Evolutionary conservation across 2,329 filamentous ascomycete species (phyloP).

Genomic region (Leptographium galeiforme): DNA sequence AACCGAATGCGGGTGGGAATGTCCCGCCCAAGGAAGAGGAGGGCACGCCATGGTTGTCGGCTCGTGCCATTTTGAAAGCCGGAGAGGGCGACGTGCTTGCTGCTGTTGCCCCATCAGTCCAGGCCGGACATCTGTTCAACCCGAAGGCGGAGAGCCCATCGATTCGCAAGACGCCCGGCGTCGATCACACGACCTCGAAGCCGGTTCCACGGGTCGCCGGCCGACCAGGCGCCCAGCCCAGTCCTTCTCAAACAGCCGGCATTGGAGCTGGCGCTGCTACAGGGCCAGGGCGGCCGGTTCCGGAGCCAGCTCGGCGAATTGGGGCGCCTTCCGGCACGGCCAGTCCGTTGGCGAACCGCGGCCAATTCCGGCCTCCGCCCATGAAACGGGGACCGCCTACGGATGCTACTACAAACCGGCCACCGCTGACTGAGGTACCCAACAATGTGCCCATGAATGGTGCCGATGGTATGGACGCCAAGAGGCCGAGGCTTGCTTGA

Average conservation of each 20-base stretch:
- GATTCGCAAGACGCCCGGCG: constrained; percentile 75
- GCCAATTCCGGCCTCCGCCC: constrained; percentile 45
- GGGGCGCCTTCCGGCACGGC: constrained; percentile 39
- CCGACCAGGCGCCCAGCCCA: constrained; percentile 15
- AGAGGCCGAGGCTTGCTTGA: constrained; percentile 31
- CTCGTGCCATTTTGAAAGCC: constrained; percentile 46
- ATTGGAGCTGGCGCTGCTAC: background rate
- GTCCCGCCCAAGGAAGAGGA: constrained; percentile 17
- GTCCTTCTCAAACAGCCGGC: background rate
- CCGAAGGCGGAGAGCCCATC: constrained; percentile 68
- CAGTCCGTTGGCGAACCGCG: constrained; percentile 45
- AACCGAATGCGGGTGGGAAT: constrained; percentile 10
- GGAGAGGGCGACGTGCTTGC: constrained; percentile 32
- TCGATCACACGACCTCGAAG: constrained; percentile 68
- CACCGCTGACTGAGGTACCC: constrained; percentile 37
- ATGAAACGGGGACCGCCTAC: constrained; percentile 36
- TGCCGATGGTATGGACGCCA: constrained; percentile 27
- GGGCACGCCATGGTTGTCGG: constrained; percentile 55
- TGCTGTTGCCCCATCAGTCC: constrained; percentile 26
- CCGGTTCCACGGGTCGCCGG: constrained; percentile 43
- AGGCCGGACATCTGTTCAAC: constrained; percentile 48
- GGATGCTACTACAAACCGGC: constrained; percentile 17
- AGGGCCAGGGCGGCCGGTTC: background rate
- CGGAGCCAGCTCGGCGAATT: constrained; percentile 39
- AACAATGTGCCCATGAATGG: constrained; percentile 23